A percentile compares a stretch with the other conserved stretches of the same genome.
phyloP scores from a whole-genome alignment of 495 filamentous ascomycete genomes.

The Aspergillus ellipticus region DNA sequence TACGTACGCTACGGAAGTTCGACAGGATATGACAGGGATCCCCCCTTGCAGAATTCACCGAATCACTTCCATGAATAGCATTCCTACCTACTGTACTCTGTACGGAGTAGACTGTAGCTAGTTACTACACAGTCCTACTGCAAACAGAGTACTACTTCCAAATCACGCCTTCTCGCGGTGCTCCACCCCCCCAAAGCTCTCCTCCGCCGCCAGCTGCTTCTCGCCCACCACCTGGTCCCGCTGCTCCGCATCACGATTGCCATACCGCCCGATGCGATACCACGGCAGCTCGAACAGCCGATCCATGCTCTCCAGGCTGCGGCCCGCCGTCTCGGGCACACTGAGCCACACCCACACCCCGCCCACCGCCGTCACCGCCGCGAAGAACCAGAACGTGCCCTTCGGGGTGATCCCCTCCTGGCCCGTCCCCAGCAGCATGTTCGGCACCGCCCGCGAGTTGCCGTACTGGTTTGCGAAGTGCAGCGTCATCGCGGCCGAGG shows the following conservation, averaged over 20 bases:
- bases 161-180: neutral
- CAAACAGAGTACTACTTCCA: too few relatives aligned
- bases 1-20: too few relatives aligned
- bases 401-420: slow-evolving; percentile 43
- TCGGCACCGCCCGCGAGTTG: slow-evolving; percentile 52
- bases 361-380: slow-evolving; percentile 56
- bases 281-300: slow-evolving; percentile 63
- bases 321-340: slow-evolving; percentile 42
- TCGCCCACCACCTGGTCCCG: slow-evolving; percentile 34
- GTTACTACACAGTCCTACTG: too few relatives aligned
- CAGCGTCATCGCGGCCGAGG: slow-evolving; percentile 47
- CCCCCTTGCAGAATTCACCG: too few relatives aligned
- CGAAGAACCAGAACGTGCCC: slow-evolving; percentile 69
- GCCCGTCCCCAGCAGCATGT: slow-evolving; percentile 49
- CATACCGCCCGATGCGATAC: slow-evolving; percentile 60
- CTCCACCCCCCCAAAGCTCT: slow-evolving; percentile 5
- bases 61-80: too few relatives aligned
- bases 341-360: slow-evolving; percentile 55
- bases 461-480: slow-evolving; percentile 75
- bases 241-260: slow-evolving; percentile 52
- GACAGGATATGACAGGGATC: too few relatives aligned
- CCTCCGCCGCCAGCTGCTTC: slow-evolving; percentile 24
- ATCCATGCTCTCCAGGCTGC: slow-evolving; percentile 56
- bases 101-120: too few relatives aligned
- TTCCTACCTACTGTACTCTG: too few relatives aligned